These are phyloP conservation scores for Gynandropsis gynandra DNA, from an alignment of 345 rosid genomes.

Conservation along the genomic window DNA sequence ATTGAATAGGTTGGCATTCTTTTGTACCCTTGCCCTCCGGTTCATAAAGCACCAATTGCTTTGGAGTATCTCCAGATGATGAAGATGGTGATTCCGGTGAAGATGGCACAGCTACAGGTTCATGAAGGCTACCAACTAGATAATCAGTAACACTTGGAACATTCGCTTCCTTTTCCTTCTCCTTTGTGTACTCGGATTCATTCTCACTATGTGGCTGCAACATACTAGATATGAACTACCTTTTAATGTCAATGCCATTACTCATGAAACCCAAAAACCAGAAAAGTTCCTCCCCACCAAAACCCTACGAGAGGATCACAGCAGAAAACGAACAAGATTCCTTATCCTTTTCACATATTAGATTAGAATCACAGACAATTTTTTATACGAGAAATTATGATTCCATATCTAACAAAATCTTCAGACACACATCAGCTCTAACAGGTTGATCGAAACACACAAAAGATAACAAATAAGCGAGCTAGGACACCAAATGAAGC, in stretches of 20 bases:
- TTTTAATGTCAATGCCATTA: neutral
- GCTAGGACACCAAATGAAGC: no score
- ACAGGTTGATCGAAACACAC: no score
- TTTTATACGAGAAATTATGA: no score
- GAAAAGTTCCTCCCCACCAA: no score
- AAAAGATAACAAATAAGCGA: no score
- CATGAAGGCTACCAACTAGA: slow-evolving; percentile 20
- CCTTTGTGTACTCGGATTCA: slow-evolving; percentile 28
- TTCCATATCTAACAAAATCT: no score
- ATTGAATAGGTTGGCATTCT: slow-evolving; percentile 18
- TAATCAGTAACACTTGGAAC: slow-evolving; percentile 25
- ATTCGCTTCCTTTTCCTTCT: slow-evolving; percentile 29
- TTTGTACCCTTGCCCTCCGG: slow-evolving; percentile 34
- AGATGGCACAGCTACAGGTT: slow-evolving; percentile 28
- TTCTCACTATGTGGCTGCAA: slow-evolving; percentile 38
- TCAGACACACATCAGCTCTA: no score
- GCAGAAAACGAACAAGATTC: no score
- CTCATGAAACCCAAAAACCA: no score
- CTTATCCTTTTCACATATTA: no score
- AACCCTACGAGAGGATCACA: no score
- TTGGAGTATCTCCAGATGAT: slow-evolving; percentile 33
- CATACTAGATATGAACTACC: slow-evolving; percentile 24
- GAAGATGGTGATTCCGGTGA: slow-evolving; percentile 33
- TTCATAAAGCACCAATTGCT: slow-evolving; percentile 62
- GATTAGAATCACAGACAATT: no score